Conservation (phyloP, 257 asterid species). For the Rauvolfia tetraphylla region DNA sequence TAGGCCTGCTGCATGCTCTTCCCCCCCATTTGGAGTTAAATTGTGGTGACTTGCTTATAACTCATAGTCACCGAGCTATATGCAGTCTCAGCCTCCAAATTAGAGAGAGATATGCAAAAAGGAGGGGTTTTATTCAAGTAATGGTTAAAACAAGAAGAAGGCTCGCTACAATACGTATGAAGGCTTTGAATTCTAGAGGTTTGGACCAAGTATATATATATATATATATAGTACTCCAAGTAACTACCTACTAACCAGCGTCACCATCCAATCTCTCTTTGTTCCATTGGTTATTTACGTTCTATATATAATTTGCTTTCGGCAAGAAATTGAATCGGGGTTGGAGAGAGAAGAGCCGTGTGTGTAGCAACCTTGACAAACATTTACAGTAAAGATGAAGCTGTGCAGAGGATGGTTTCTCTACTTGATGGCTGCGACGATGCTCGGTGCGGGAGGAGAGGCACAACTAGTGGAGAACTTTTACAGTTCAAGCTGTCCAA, state of each 20-base stretch:
- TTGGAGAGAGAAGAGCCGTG: background rate
- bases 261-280: background rate
- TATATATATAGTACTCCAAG: too few species aligned
- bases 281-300: background rate
- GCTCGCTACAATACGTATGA: too few species aligned
- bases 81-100: too few species aligned
- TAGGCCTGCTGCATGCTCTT: too few species aligned
- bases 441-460: conserved; percentile 31
- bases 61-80: too few species aligned
- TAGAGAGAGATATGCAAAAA: too few species aligned
- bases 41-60: too few species aligned
- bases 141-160: too few species aligned
- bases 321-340: conserved; percentile 1
- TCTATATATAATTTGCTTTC: background rate
- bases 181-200: background rate
- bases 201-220: background rate
- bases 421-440: conserved; percentile 18
- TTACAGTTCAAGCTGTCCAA: conserved; percentile 50
- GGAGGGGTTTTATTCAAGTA: too few species aligned
- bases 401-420: conserved; percentile 16
- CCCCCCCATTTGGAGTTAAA: too few species aligned
- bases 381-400: conserved; percentile 26
- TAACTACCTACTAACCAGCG: too few species aligned
- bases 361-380: background rate
- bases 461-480: conserved; percentile 48